Evolutionary conservation across 306 rosid genomes (phyloP).

Genomic region (Sphenostylis stenocarpa): DNA sequence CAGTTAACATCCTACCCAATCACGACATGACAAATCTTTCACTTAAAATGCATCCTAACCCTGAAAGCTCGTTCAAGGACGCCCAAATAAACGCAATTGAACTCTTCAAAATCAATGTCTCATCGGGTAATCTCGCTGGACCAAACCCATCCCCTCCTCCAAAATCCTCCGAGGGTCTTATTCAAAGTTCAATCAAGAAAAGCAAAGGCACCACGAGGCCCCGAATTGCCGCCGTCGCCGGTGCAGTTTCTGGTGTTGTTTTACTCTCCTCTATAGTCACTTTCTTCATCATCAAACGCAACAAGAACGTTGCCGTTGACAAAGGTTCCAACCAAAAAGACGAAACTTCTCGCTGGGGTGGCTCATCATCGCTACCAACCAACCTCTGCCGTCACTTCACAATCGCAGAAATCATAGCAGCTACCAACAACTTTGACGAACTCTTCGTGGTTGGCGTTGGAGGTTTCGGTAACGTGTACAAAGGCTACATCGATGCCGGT

Average conservation of each 20-base stretch:
- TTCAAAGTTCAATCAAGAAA: not conserved
- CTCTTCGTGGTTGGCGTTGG: slow-evolving; percentile 3
- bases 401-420: slow-evolving; percentile 23
- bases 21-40: not conserved
- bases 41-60: not conserved
- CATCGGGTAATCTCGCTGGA: not conserved
- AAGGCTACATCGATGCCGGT: not conserved
- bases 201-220: not conserved
- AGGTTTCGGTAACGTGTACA: slow-evolving; percentile 5
- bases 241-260: not conserved
- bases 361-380: not conserved
- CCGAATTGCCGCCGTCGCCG: not conserved
- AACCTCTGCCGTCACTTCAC: slow-evolving; percentile 30
- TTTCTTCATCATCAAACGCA: not conserved
- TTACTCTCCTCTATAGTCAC: not conserved
- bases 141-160: not conserved
- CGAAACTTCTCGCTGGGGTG: not conserved
- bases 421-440: slow-evolving; percentile 29
- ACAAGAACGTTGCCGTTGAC: not conserved
- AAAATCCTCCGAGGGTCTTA: not conserved
- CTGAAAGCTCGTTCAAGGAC: not conserved
- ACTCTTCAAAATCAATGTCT: not conserved
- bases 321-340: not conserved
- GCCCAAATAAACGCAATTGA: not conserved
- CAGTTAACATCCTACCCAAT: not conserved